Conservation (phyloP, 208 protist genomes). For the Crithidia acanthocephali region DNA sequence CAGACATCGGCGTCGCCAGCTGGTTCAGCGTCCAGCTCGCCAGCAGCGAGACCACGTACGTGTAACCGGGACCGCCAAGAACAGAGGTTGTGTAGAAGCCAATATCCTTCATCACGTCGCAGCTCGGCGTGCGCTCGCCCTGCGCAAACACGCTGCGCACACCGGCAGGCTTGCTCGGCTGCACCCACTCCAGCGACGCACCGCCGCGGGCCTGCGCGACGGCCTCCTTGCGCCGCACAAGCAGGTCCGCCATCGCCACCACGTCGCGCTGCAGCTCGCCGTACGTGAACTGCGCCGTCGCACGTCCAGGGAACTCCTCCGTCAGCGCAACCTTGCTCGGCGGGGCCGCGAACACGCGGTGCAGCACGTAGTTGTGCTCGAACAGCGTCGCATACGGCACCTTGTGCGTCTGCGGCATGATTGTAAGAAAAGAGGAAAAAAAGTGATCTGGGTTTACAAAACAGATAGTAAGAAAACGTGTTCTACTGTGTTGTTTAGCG, state of each 20-base stretch:
- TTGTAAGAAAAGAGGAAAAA: conserved; percentile 12
- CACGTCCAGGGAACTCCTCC: conserved; percentile 63
- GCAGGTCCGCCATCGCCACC: conserved; percentile 59
- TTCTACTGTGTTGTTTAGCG: no score
- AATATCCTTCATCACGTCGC: conserved; percentile 68
- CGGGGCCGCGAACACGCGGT: conserved; percentile 69
- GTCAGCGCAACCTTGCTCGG: conserved; percentile 63
- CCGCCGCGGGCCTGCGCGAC: conserved; percentile 38
- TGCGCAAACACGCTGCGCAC: conserved; percentile 78
- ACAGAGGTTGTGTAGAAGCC: conserved; percentile 70
- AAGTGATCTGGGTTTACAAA: background rate
- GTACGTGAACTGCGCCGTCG: conserved; percentile 63
- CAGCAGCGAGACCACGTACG: conserved; percentile 79
- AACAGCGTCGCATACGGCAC: conserved; percentile 75
- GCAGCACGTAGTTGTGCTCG: conserved; percentile 68
- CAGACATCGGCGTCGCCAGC: conserved; percentile 78
- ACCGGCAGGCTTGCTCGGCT: conserved; percentile 46
- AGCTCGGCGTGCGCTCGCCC: conserved; percentile 62
- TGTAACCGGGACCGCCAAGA: conserved; percentile 66
- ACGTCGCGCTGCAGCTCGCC: conserved; percentile 84
- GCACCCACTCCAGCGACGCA: conserved; percentile 65
- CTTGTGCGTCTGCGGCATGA: background rate
- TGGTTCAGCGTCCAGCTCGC: conserved; percentile 79
- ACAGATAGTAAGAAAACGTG: no score
- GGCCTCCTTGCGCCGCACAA: conserved; percentile 61